These are phyloP conservation scores for Kodamaea anthophila DNA, from an alignment of 1,139 yeast species.

Conservation along the genomic window DNA sequence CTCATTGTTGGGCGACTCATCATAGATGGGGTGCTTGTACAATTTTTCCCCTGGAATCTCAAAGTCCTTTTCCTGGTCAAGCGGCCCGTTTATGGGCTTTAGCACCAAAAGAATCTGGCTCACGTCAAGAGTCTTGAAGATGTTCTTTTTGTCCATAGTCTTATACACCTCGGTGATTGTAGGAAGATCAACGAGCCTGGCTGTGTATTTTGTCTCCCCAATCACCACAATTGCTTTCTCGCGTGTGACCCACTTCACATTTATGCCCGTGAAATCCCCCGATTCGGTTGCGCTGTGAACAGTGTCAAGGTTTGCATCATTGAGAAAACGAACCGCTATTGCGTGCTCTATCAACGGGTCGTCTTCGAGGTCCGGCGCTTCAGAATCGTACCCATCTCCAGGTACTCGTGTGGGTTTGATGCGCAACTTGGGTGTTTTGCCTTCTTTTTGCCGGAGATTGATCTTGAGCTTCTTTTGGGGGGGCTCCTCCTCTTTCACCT, in stretches of 20 bases:
- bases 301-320: slow-evolving; percentile 72
- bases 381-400: slow-evolving; percentile 96
- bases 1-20: slow-evolving; percentile 35
- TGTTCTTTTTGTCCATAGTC: slow-evolving; percentile 82
- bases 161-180: slow-evolving; percentile 84
- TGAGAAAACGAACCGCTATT: slow-evolving; percentile 67
- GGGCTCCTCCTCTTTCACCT: slow-evolving; percentile 1
- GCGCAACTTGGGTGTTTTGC: slow-evolving; percentile 50
- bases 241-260: slow-evolving; percentile 75
- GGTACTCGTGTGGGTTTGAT: slow-evolving; percentile 82
- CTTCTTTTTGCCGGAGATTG: slow-evolving; percentile 11
- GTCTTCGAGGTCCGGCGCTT: slow-evolving; percentile 93
- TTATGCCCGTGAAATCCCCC: slow-evolving; percentile 70
- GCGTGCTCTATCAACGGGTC: slow-evolving; percentile 92
- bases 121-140: slow-evolving; percentile 80
- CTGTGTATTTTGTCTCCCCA: slow-evolving; percentile 62
- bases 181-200: slow-evolving; percentile 84
- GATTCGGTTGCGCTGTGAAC: slow-evolving; percentile 75
- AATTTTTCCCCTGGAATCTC: slow-evolving; percentile 34
- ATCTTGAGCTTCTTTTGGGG: slow-evolving; percentile 18
- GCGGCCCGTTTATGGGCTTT: slow-evolving; percentile 38
- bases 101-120: slow-evolving; percentile 81
- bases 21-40: slow-evolving; percentile 43
- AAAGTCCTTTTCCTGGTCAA: slow-evolving; percentile 35
- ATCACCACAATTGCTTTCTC: slow-evolving; percentile 66